phyloP scores from a whole-genome alignment of 352 stramenopile species.

The Pythium periplocum region DNA sequence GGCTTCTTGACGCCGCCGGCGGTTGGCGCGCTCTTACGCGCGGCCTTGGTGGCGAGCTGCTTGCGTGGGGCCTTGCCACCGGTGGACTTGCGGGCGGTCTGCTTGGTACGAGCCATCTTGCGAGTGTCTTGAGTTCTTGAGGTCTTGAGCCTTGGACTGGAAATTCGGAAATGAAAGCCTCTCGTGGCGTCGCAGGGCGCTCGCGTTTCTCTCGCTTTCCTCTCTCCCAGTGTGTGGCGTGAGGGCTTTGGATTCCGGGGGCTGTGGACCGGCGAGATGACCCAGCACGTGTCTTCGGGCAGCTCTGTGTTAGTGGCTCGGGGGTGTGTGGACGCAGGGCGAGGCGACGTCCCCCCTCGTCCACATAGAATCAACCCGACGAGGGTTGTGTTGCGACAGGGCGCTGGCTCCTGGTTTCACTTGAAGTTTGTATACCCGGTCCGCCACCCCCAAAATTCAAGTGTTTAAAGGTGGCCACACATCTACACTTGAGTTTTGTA shows the following conservation, averaged over 20 bases:
- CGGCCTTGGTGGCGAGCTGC: slow-evolving; percentile 81
- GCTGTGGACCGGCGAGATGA: slow-evolving; percentile 14
- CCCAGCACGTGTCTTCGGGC: slow-evolving; percentile 12
- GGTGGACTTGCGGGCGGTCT: slow-evolving; percentile 88
- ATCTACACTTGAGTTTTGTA: slow-evolving; percentile 21
- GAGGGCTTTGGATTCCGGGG: slow-evolving; percentile 7
- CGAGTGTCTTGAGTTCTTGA: slow-evolving; percentile 3
- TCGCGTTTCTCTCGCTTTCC: slow-evolving; percentile 5
- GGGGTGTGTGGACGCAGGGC: neutral
- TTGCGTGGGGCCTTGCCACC: slow-evolving; percentile 85
- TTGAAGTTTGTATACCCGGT: slow-evolving; percentile 14
- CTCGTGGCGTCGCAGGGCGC: slow-evolving; percentile 8
- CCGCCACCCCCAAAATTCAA: slow-evolving; percentile 14
- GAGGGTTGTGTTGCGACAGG: slow-evolving; percentile 13
- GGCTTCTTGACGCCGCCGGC: slow-evolving; percentile 79
- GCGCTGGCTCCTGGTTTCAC: neutral
- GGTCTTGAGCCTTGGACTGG: slow-evolving; percentile 21
- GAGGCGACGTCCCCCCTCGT: slow-evolving; percentile 14
- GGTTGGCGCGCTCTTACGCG: slow-evolving; percentile 73
- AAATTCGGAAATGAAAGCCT: slow-evolving; percentile 22
- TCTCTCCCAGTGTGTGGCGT: slow-evolving; percentile 7
- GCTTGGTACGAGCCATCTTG: slow-evolving; percentile 87
- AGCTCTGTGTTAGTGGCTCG: slow-evolving; percentile 15
- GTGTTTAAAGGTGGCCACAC: slow-evolving; percentile 14
- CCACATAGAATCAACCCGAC: slow-evolving; percentile 11